Evolutionary conservation across 2,329 filamentous ascomycete genomes (phyloP).

Genomic region (Lachnellula cervina): DNA sequence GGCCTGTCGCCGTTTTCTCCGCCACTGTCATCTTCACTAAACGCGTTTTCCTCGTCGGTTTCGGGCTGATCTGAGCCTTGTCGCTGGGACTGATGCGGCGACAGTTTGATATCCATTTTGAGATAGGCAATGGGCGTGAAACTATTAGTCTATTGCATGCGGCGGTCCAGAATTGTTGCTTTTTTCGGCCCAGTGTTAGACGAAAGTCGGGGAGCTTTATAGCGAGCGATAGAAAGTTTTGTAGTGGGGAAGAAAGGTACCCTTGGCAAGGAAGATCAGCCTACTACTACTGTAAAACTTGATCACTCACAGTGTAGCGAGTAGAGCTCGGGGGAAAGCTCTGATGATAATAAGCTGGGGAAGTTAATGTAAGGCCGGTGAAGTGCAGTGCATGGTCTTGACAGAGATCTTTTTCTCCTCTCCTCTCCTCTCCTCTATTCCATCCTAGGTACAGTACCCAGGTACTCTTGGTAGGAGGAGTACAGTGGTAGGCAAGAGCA

Average conservation of each 20-base stretch:
- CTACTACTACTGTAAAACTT: too few species aligned
- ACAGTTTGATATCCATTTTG: slow-evolving; percentile 29
- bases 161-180: slow-evolving; percentile 6
- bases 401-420: too few species aligned
- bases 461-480: too few species aligned
- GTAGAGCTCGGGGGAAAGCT: too few species aligned
- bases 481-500: too few species aligned
- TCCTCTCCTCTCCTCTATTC: too few species aligned
- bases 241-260: slow-evolving; percentile 3
- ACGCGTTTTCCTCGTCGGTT: slow-evolving; percentile 30
- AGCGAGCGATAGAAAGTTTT: slow-evolving; percentile 14
- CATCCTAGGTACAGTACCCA: too few species aligned
- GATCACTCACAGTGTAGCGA: neutral
- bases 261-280: neutral
- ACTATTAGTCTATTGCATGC: slow-evolving; percentile 2
- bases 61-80: slow-evolving; percentile 27
- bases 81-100: slow-evolving; percentile 22
- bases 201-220: slow-evolving; percentile 20
- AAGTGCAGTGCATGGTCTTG: too few species aligned
- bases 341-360: too few species aligned
- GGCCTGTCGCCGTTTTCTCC: slow-evolving; percentile 31
- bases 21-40: slow-evolving; percentile 28
- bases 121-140: slow-evolving; percentile 2
- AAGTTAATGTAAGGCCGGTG: too few species aligned
- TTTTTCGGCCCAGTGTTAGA: slow-evolving; percentile 26